phyloP scores from a whole-genome alignment of 1,139 yeast genomes.

The Suhomyces choctaworum region DNA sequence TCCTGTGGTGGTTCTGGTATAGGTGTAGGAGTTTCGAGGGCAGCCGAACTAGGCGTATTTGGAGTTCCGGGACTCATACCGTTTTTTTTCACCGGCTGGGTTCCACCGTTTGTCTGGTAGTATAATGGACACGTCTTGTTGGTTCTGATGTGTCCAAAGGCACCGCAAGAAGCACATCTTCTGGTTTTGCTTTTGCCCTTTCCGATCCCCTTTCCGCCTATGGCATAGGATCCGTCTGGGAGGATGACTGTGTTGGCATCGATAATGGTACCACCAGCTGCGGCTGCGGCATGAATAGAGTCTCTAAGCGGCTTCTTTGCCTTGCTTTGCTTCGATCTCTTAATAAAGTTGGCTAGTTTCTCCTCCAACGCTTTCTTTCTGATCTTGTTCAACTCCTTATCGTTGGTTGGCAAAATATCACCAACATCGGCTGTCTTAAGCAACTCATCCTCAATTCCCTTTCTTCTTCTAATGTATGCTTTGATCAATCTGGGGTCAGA shows the following conservation, averaged over 20 bases:
- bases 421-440: conserved; percentile 58
- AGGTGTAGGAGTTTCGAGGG: conserved; percentile 1
- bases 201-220: conserved; percentile 66
- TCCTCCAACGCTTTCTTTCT: conserved; percentile 79
- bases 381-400: conserved; percentile 79
- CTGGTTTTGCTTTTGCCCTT: conserved; percentile 80
- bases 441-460: conserved; percentile 70
- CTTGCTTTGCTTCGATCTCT: conserved; percentile 53
- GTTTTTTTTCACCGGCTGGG: conserved; percentile 5
- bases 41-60: background rate
- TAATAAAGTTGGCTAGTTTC: conserved; percentile 80
- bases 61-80: conserved; percentile 1
- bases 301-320: conserved; percentile 41
- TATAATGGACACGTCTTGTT: conserved; percentile 89
- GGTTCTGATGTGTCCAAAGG: conserved; percentile 90
- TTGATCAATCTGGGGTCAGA: conserved; percentile 85
- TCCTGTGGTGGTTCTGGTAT: conserved; percentile 1
- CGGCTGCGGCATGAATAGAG: conserved; percentile 48
- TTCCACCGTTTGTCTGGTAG: conserved; percentile 34
- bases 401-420: conserved; percentile 76
- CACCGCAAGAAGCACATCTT: conserved; percentile 93
- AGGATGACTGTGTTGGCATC: conserved; percentile 46
- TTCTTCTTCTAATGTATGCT: conserved; percentile 80
- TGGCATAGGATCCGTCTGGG: conserved; percentile 49
- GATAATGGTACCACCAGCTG: conserved; percentile 45